Base-by-base conservation (phyloP, 805 yeast species). In the Vanderwaltozyma yarrowii region DNA sequence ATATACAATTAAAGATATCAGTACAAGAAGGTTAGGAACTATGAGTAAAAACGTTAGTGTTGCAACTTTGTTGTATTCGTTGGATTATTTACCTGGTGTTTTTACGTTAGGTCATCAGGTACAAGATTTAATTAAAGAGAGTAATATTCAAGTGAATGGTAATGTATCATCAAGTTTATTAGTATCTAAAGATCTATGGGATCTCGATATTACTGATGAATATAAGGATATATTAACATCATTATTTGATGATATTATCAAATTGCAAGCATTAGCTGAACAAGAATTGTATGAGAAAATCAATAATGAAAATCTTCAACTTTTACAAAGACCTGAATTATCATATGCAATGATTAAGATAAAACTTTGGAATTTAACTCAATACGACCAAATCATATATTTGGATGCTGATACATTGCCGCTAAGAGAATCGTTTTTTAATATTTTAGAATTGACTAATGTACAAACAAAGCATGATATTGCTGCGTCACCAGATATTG, bases 401-500 rank as follows among this genome's bases (percentile, higher is more conserved):
- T 52, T 81, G 40, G 92, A 81, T 56, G 65, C 76, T 2, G 92
- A 81, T 56, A 66, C 82, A 3, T 54, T 77, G 30, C 78, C 78
- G 3, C 30, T 65, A 24, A 48, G 61, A n/a, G 29, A 32, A 15
- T 45, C 41, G 12, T 32, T 51, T 33, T 52, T 62, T 25, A 40
- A 52, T 3, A 39, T 50, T 13, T 49, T 55, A 36, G 45, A 46
- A 5, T 23, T 51, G 2, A 32, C 50, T 4, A 40, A 45, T 10
- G 26, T 41, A 9, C 61, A 62, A 45, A 52, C 40, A 5, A 36
- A 33, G 26, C 44, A 38, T 30, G 51, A 57, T 15, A 38, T 60
- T 15, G 57, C 64, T 28, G 88, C 92, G 0, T 65, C 79, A 13
- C 82, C 94, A 0, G 95, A 86, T 61, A 67, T 75, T n/a, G 94